phyloP scores from a whole-genome alignment of 768 basidiomycete species.

The Leccinum olivaceopallidum region DNA sequence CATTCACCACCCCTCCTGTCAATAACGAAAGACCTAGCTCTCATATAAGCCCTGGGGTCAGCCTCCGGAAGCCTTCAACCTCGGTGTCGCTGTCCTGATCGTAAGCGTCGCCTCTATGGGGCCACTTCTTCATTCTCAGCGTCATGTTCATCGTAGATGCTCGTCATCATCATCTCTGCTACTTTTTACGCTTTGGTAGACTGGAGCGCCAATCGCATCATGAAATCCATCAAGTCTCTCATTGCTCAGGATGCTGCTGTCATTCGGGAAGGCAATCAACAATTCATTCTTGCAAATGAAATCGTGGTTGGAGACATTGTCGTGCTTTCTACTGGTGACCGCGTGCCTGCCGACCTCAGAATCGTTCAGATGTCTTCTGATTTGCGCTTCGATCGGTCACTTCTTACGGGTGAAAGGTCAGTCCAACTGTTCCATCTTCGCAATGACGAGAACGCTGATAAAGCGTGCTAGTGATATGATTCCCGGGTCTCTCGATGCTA shows the following conservation, averaged over 20 bases:
- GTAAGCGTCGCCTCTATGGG: conserved; percentile 32
- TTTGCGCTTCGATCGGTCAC: conserved; percentile 51
- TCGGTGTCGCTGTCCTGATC: conserved; percentile 54
- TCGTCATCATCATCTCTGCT: conserved; percentile 43
- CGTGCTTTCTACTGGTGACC: conserved; percentile 52
- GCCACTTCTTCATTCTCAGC: background rate
- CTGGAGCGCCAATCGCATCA: conserved; percentile 48
- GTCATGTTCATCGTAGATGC: conserved; percentile 32
- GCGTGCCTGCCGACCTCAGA: conserved; percentile 60
- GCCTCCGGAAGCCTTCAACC: conserved; percentile 41
- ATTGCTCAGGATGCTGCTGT: conserved; percentile 60
- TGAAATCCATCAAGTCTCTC: conserved; percentile 58
- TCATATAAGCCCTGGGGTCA: conserved; percentile 51
- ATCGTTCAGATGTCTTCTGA: conserved; percentile 53
- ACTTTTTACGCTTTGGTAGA: conserved; percentile 53
- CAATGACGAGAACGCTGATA: background rate
- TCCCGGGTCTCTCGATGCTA: conserved; percentile 43
- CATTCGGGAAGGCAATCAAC: conserved; percentile 48
- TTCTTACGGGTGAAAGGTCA: conserved; percentile 52
- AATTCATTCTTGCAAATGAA: conserved; percentile 51
- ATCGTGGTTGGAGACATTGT: conserved; percentile 60
- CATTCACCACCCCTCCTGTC: background rate
- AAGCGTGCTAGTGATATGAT: conserved; percentile 37
- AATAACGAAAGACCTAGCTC: conserved; percentile 30
- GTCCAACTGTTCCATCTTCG: background rate